Evolutionary conservation across 345 rosid species (phyloP).

Genomic region (Linum usitatissimum): DNA sequence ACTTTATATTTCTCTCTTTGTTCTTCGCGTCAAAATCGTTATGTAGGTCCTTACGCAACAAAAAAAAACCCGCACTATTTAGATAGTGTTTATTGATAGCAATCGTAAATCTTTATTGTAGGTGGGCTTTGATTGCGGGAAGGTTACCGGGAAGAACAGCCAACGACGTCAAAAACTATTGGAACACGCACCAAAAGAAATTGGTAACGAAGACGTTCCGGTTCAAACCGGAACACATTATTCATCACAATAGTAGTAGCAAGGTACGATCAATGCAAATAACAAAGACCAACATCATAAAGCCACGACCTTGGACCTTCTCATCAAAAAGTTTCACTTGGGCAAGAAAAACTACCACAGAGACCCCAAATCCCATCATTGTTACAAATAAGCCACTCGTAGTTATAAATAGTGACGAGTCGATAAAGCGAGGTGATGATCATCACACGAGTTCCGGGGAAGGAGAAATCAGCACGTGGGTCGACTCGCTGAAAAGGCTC

Average conservation of each 20-base stretch:
- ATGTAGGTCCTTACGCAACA: too few relatives aligned
- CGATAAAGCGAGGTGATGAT: too few relatives aligned
- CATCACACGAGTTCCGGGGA: too few relatives aligned
- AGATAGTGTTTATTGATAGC: too few relatives aligned
- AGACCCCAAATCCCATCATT: background rate
- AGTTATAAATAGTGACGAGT: too few relatives aligned
- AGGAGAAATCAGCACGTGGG: too few relatives aligned
- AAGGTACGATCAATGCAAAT: background rate
- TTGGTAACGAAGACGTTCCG: background rate
- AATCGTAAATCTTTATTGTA: too few relatives aligned
- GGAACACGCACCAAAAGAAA: slow-evolving; percentile 16
- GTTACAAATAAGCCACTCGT: background rate
- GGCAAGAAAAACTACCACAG: background rate
- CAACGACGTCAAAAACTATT: slow-evolving; percentile 29
- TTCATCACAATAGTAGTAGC: background rate
- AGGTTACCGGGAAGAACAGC: slow-evolving; percentile 42
- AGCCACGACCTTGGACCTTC: slow-evolving; percentile 20
- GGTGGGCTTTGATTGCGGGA: slow-evolving; percentile 42
- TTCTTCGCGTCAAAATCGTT: too few relatives aligned
- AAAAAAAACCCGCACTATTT: too few relatives aligned
- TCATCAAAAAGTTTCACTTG: slow-evolving; percentile 7
- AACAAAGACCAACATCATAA: slow-evolving; percentile 10
- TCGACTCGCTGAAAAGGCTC: too few relatives aligned
- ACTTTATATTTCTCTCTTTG: too few relatives aligned
- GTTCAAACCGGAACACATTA: background rate